Conservation (phyloP, 2,329 filamentous ascomycete genomes). For the Pseudogymnoascus sp. region DNA sequence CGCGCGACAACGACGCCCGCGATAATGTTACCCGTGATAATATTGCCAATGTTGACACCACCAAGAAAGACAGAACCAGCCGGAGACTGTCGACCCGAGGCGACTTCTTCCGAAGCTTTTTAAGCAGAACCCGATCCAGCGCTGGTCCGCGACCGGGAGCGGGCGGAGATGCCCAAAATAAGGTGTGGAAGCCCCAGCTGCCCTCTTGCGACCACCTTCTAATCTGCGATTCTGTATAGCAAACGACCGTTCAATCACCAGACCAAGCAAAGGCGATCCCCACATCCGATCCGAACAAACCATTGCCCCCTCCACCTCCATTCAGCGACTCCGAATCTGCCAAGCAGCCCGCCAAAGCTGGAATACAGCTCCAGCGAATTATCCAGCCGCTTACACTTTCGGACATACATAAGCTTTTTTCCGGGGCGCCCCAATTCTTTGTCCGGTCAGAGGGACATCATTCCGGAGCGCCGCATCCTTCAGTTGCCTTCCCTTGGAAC, state of each 20-base stretch:
- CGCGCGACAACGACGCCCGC: background rate
- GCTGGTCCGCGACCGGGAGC: background rate
- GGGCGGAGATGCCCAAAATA: background rate
- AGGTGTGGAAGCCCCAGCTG: background rate
- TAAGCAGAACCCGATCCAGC: background rate
- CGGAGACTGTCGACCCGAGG: slow-evolving; percentile 3
- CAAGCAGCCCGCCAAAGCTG: slow-evolving; percentile 21
- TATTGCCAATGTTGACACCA: background rate
- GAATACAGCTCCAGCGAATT: slow-evolving; percentile 46
- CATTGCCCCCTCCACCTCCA: slow-evolving; percentile 44
- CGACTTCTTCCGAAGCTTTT: background rate
- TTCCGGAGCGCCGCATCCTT: slow-evolving; percentile 52
- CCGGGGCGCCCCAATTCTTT: slow-evolving; percentile 67
- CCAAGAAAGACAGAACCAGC: background rate
- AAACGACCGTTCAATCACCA: background rate
- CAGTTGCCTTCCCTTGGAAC: slow-evolving; percentile 61
- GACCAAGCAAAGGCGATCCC: slow-evolving; percentile 11
- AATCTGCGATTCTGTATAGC: background rate
- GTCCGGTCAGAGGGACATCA: slow-evolving; percentile 51
- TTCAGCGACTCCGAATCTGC: slow-evolving; percentile 33
- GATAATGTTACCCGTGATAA: background rate
- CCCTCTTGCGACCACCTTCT: background rate
- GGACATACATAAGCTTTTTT: slow-evolving; percentile 63
- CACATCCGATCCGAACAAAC: slow-evolving; percentile 43
- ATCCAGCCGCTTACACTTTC: slow-evolving; percentile 50